Base-by-base conservation (phyloP, 148 eudicot species). In the Vaccinium macrocarpon region DNA sequence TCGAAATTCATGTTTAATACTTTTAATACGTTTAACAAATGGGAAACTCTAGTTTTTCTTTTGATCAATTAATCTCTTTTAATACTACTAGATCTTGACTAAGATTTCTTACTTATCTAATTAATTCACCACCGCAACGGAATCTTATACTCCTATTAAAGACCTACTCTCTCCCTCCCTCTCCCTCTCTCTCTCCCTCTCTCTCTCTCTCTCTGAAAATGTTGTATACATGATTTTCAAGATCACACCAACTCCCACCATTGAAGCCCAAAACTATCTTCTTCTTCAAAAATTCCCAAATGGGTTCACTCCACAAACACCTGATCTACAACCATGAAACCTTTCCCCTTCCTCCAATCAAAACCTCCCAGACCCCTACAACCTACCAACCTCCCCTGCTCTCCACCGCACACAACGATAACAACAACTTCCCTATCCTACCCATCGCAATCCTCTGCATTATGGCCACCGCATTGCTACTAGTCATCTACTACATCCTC, bases 401-500 rank as follows among this genome's bases (percentile, higher is more conserved):
- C 29, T 0, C 88, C 27, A 82, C 88, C 21, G 81, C 97, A 55
- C 87, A 12, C 35, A 11, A 27, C 68, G 8, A 8, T 3, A 59
- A 62, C 82, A 81, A 86, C 46, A 88, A 90, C 25, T 93, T 94
- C 51, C 93, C 98, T 4, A 86, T 91, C 2, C 32, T 94, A 75
- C 96, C 93, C 68, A 77, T 94, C 32, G 90, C 90, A 76, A 55
- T 89, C 8, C 50, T 94, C 80, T 90, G 93, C 82, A 88, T 93
- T 51, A 76, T 90, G 74, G 93, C 93, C 85, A 84, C 92, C 1
- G 89, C 92, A 12, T 88, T 93, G 76, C 70, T 94, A 18, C 87
- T 94, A 53, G 88, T 93, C 15, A 88, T 91, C 86, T 94, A 92
- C 90, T 92, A 94, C 87, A 82, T 94, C 57, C 90, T 93, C 59